Evolutionary conservation across 1,139 yeast genomes (phyloP), one percentile per base, ranked within the genome.

Genomic region (Pneumocystis sp.): DNA sequence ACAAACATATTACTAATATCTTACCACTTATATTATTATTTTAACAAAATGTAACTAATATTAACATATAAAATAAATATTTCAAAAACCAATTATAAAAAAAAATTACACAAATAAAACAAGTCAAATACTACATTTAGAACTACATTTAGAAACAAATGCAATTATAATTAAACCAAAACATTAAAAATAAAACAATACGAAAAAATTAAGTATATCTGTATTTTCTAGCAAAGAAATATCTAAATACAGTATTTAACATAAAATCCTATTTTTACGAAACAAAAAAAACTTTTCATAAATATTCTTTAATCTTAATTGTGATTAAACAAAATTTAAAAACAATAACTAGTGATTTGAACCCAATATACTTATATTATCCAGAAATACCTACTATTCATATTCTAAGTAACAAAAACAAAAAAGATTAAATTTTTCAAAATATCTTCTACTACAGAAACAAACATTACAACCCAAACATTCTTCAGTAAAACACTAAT

Each of bases 71-170:
- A 17, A 45, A 19, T 12, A 7, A n/a, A 17, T 50, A 17, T 34
- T 29, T 42, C 5, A 15, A n/a, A 39, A 10, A 10, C n/a, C 10
- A 45, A 65, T 31, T 31, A 67, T 68, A 63, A 25, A 65, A 40
- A 65, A 19, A 63, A 61, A 67, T 59, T 45, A 63, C 35, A 65
- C 64, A 66, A 63, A 66, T 56, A 37, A 37, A 37, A 59, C 39
- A 59, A 59, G 6, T 35, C 6, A 21, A 50, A 21, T 21, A 21
- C 2, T 17, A 10, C 31, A 31, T 59, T n/a, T 12, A 59, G 21
- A 19, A 21, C 2, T 17, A 10, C 31, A 31, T 59, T n/a, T 12
- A 59, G 21, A 19, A 61, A 61, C 45, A 12, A 59, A 35, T 57
- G 42, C 10, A 63, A 62, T 31, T 57, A 61, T 35, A 29, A 50